These are phyloP conservation scores for Verticillium tricorpus DNA, from an alignment of 2,329 filamentous ascomycete genomes.

Conservation along the genomic window DNA sequence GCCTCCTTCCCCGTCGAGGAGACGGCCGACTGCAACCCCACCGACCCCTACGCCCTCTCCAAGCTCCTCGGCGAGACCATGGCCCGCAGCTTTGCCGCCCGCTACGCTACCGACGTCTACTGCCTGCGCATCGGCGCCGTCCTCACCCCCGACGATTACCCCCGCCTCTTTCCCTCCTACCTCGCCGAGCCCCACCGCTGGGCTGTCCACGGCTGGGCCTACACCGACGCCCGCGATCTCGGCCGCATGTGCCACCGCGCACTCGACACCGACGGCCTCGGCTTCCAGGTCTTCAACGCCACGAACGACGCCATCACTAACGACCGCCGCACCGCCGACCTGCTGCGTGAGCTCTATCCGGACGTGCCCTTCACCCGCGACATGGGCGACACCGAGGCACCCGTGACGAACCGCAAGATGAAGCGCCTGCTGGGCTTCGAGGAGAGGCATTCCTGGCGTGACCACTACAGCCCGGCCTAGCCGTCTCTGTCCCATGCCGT, in stretches of 20 bases:
- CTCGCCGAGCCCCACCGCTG: constrained; percentile 44
- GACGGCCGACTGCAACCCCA: constrained; percentile 53
- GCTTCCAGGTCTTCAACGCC: constrained; percentile 61
- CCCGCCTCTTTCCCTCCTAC: constrained; percentile 44
- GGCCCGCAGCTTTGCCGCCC: constrained; percentile 49
- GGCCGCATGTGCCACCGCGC: constrained; percentile 56
- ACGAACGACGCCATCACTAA: constrained; percentile 59
- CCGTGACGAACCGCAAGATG: constrained; percentile 57
- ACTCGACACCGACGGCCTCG: constrained; percentile 48
- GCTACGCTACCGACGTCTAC: constrained; percentile 56
- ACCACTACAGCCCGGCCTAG: no score
- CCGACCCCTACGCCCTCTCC: constrained; percentile 57
- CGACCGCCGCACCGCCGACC: constrained; percentile 43
- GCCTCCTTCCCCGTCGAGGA: constrained; percentile 56
- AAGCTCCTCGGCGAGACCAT: constrained; percentile 56
- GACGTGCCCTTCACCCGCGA: constrained; percentile 47
- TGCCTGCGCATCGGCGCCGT: constrained; percentile 57
- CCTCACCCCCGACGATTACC: constrained; percentile 58
- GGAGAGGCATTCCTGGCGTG: constrained; percentile 51
- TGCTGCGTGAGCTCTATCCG: constrained; percentile 45
- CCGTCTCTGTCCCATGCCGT: no score
- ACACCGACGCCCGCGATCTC: constrained; percentile 58
- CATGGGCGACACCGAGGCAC: constrained; percentile 55
- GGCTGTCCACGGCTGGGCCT: constrained; percentile 57
- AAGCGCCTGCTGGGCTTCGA: constrained; percentile 53